Conservation (phyloP, 345 rosid genomes). For the Conringia planisiliqua region DNA sequence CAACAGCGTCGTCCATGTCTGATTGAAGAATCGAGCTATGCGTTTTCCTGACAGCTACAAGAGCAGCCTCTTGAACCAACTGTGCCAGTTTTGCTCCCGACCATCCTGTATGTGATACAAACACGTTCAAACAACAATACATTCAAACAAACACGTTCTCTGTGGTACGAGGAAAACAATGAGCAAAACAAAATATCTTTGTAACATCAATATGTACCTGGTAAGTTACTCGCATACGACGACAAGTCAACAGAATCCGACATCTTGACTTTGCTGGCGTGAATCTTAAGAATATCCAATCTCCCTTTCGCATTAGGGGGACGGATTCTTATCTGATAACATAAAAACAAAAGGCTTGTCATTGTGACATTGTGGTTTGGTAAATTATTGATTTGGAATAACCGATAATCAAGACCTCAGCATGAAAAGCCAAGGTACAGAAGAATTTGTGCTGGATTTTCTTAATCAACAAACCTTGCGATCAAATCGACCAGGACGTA, state of each 20-base stretch:
- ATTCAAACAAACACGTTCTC: not conserved
- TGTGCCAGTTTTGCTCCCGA: slow-evolving; percentile 88
- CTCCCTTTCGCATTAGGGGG: slow-evolving; percentile 95
- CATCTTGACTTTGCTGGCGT: slow-evolving; percentile 89
- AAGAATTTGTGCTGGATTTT: not conserved
- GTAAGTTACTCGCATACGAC: slow-evolving; percentile 75
- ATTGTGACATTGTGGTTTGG: not conserved
- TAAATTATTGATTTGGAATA: not conserved
- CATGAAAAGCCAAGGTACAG: not conserved
- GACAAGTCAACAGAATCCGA: slow-evolving; percentile 86
- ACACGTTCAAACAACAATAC: not conserved
- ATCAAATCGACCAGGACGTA: slow-evolving; percentile 96
- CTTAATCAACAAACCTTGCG: slow-evolving; percentile 61
- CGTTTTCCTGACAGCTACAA: slow-evolving; percentile 85
- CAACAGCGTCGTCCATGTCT: slow-evolving; percentile 91
- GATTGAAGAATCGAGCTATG: slow-evolving; percentile 68
- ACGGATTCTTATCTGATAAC: slow-evolving; percentile 67
- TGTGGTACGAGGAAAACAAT: not conserved
- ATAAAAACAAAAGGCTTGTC: not conserved
- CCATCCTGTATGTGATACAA: slow-evolving; percentile 62
- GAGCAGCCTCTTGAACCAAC: slow-evolving; percentile 92
- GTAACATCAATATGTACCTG: slow-evolving; percentile 46
- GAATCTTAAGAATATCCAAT: slow-evolving; percentile 77
- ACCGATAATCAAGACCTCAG: not conserved
- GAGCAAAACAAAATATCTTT: not conserved